Evolutionary conservation across 805 yeast genomes (phyloP).

Genomic region (Cyberlindnera galapagoensis): DNA sequence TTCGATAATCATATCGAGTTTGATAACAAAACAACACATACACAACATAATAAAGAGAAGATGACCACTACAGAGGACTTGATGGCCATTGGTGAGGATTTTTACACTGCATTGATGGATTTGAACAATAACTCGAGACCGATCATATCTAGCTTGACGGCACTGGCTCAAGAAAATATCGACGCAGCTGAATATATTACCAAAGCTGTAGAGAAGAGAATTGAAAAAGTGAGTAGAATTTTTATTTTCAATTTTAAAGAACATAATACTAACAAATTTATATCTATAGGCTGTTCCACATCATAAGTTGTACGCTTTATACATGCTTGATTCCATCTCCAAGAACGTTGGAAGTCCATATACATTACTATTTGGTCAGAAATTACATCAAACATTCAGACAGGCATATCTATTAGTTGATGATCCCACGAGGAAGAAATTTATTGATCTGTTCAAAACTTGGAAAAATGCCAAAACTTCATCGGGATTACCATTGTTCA

Average conservation of each 20-base stretch:
- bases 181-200: constrained; percentile 72
- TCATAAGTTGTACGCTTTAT: constrained; percentile 78
- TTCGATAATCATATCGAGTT: too few species aligned
- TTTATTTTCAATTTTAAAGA: not conserved
- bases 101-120: constrained; percentile 61
- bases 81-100: constrained; percentile 44
- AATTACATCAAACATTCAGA: constrained; percentile 63
- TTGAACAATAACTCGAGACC: constrained; percentile 87
- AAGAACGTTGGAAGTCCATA: constrained; percentile 90
- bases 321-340: constrained; percentile 84
- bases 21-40: too few species aligned
- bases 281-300: constrained; percentile 54
- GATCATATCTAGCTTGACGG: constrained; percentile 77
- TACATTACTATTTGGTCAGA: constrained; percentile 66
- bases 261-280: constrained; percentile 7
- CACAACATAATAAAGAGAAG: too few species aligned
- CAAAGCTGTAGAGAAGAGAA: constrained; percentile 66
- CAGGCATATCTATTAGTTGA: constrained; percentile 74
- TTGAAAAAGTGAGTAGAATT: constrained; percentile 41
- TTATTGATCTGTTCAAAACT: constrained; percentile 74
- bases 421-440: constrained; percentile 64
- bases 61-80: constrained; percentile 11
- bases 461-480: constrained; percentile 72
- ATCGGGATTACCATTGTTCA: constrained; percentile 67
- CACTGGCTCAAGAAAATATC: constrained; percentile 79